Percentiles rank a stretch among this genome's conserved stretches.
phyloP scores from a whole-genome alignment of 2,329 filamentous ascomycete species.

The Aspergillus proliferans region DNA sequence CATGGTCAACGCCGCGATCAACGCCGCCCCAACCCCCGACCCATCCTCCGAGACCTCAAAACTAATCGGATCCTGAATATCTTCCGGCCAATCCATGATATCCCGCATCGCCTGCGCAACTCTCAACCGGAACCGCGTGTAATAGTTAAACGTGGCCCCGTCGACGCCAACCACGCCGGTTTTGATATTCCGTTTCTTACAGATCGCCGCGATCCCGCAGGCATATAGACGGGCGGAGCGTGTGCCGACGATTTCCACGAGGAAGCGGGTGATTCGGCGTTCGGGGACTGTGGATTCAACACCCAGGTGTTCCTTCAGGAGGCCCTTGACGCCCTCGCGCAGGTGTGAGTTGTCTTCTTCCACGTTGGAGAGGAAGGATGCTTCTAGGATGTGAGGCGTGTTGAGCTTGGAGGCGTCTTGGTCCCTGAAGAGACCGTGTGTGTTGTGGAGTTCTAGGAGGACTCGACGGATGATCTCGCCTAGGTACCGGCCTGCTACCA shows the following conservation, averaged over 20 bases:
- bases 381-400: slow-evolving; percentile 77
- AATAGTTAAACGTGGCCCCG: slow-evolving; percentile 95
- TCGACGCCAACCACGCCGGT: slow-evolving; percentile 89
- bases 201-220: slow-evolving; percentile 92
- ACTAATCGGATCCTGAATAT: slow-evolving; percentile 72
- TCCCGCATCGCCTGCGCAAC: slow-evolving; percentile 79
- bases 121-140: slow-evolving; percentile 89
- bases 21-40: slow-evolving; percentile 79
- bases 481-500: slow-evolving; percentile 88
- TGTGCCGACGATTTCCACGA: slow-evolving; percentile 89
- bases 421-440: slow-evolving; percentile 66
- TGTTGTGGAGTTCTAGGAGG: slow-evolving; percentile 74
- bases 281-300: slow-evolving; percentile 67
- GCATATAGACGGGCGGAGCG: slow-evolving; percentile 85
- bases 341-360: slow-evolving; percentile 93
- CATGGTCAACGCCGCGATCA: slow-evolving; percentile 64
- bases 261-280: slow-evolving; percentile 75
- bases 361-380: slow-evolving; percentile 82
- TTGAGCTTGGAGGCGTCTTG: slow-evolving; percentile 73
- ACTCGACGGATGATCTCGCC: slow-evolving; percentile 87
- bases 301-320: slow-evolving; percentile 68
- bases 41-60: slow-evolving; percentile 83
- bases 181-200: slow-evolving; percentile 82
- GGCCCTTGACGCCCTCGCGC: slow-evolving; percentile 72
- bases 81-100: slow-evolving; percentile 81